These are phyloP conservation scores for Dalbergia cultrata DNA, from an alignment of 306 rosid genomes.

Conservation along the genomic window DNA sequence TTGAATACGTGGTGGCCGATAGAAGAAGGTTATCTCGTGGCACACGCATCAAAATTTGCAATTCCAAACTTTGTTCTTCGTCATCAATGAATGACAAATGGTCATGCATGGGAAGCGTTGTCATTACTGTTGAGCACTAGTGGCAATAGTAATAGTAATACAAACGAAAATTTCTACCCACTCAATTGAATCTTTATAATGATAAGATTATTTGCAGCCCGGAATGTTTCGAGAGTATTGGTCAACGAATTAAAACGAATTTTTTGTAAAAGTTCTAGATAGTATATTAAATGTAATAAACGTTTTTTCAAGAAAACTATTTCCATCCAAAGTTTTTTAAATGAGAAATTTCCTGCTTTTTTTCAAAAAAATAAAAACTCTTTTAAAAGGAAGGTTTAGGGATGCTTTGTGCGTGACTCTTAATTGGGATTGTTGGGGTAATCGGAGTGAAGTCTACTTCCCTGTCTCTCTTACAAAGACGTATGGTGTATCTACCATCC, in stretches of 20 bases:
- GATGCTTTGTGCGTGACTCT: no score
- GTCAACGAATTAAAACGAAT: no score
- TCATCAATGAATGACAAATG: not conserved
- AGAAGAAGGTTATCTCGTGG: constrained; percentile 28
- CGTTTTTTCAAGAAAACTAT: no score
- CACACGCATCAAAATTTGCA: constrained; percentile 31
- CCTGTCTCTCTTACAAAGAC: not conserved
- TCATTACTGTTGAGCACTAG: not conserved
- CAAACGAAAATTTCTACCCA: not conserved
- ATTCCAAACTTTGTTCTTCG: not conserved
- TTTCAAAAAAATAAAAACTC: no score
- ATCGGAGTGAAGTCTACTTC: not conserved
- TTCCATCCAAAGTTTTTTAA: no score
- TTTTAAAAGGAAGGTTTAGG: no score
- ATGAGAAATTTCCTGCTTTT: no score
- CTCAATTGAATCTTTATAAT: not conserved
- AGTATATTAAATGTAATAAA: not conserved
- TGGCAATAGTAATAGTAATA: no score
- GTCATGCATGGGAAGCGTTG: not conserved
- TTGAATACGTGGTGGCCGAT: constrained; percentile 13
- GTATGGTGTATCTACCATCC: not conserved
- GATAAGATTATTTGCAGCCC: not conserved
- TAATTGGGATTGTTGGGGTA: no score
- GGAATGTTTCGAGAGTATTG: not conserved
- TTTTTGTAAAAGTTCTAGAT: no score